These are phyloP conservation scores for Hemileccinum rubropunctum DNA, from an alignment of 768 basidiomycete species.

Conservation along the genomic window DNA sequence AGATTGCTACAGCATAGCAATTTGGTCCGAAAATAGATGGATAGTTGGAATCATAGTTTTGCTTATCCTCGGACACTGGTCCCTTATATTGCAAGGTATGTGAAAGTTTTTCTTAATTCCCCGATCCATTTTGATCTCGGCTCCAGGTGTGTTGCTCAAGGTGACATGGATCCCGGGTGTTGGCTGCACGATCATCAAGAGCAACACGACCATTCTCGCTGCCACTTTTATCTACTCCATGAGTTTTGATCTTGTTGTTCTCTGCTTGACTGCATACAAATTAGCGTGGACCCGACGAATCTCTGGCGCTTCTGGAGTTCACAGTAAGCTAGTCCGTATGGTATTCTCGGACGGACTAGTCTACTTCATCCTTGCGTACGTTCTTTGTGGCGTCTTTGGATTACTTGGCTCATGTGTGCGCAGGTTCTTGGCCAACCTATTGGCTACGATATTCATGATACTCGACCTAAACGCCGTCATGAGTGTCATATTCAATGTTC, in stretches of 20 bases:
- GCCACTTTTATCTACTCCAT: conserved; percentile 77
- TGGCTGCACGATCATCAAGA: conserved; percentile 55
- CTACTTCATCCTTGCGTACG: conserved; percentile 74
- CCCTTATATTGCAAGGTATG: conserved; percentile 61
- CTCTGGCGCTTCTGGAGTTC: conserved; percentile 21
- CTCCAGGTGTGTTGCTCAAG: conserved; percentile 55
- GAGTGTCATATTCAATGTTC: conserved; percentile 64
- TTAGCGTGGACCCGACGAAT: conserved; percentile 34
- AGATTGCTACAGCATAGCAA: conserved; percentile 47
- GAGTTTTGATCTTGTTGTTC: conserved; percentile 65
- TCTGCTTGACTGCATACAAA: conserved; percentile 59
- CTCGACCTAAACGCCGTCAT: conserved; percentile 64
- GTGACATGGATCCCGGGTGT: conserved; percentile 49
- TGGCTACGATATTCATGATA: conserved; percentile 60
- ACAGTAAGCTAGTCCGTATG: conserved; percentile 53
- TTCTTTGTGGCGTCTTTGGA: conserved; percentile 8
- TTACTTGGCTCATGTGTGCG: conserved; percentile 25
- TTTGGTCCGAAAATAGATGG: conserved; percentile 59
- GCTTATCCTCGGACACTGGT: conserved; percentile 69
- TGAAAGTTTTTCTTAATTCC: neutral
- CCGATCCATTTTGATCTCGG: neutral
- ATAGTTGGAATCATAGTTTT: conserved; percentile 49
- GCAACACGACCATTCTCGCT: conserved; percentile 62
- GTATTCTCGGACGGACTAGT: conserved; percentile 72
- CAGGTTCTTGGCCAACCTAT: conserved; percentile 40